Conservation (phyloP, 1,284 basidiomycete genomes). For the Peniophora sp. region DNA sequence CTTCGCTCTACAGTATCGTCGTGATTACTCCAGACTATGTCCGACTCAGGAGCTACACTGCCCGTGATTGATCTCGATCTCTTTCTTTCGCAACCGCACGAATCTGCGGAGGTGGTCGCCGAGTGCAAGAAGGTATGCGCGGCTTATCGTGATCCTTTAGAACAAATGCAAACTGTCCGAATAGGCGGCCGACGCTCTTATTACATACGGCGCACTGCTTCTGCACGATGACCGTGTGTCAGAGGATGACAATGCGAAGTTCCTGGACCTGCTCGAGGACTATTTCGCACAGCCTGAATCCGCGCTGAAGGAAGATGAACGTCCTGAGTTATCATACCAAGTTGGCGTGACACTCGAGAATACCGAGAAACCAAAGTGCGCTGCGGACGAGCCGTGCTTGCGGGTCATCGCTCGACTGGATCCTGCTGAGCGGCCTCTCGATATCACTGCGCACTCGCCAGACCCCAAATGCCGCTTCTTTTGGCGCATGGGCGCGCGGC, state of each 20-base stretch:
- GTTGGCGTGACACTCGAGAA: slow-evolving; percentile 87
- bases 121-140: slow-evolving; percentile 61
- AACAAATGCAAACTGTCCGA: neutral
- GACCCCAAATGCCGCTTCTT: slow-evolving; percentile 94
- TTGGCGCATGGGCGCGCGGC: slow-evolving; percentile 75
- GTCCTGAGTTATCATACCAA: slow-evolving; percentile 72
- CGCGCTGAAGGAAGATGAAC: slow-evolving; percentile 65
- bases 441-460: slow-evolving; percentile 68
- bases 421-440: slow-evolving; percentile 72
- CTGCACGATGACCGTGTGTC: slow-evolving; percentile 79
- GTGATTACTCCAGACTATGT: too few species aligned
- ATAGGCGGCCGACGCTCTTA: slow-evolving; percentile 74
- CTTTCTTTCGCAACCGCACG: slow-evolving; percentile 45
- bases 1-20: too few species aligned
- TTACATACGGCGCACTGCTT: slow-evolving; percentile 75
- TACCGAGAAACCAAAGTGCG: slow-evolving; percentile 88
- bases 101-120: slow-evolving; percentile 36
- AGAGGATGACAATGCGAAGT: slow-evolving; percentile 69
- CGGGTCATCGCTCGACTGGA: slow-evolving; percentile 66
- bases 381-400: slow-evolving; percentile 67
- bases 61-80: slow-evolving; percentile 78
- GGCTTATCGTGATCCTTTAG: neutral
- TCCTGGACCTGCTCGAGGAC: slow-evolving; percentile 79
- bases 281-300: slow-evolving; percentile 74
- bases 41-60: slow-evolving; percentile 20